A percentile compares a stretch with the other conserved stretches of the same genome.
These are phyloP conservation scores for Scheffersomyces cryptocercus DNA, from an alignment of 1,139 yeast genomes.

Conservation along the genomic window DNA sequence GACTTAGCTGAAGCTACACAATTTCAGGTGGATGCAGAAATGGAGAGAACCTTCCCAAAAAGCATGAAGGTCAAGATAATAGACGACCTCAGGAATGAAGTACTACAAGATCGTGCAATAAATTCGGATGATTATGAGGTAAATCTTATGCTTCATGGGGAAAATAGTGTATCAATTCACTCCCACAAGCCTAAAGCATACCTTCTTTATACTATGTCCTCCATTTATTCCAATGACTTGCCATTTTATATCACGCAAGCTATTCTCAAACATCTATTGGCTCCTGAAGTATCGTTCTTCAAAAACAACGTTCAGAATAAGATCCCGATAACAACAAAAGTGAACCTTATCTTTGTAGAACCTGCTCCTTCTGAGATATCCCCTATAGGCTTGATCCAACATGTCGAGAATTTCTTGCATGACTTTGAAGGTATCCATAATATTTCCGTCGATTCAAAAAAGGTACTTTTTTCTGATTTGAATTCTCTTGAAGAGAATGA, in stretches of 20 bases:
- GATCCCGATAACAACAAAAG: too few relatives aligned
- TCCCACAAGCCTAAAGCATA: slow-evolving; percentile 42
- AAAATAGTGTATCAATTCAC: slow-evolving; percentile 39
- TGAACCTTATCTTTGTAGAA: too few relatives aligned
- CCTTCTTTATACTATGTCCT: slow-evolving; percentile 40
- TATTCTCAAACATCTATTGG: slow-evolving; percentile 53
- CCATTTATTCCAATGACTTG: slow-evolving; percentile 56
- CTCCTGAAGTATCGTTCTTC: slow-evolving; percentile 37
- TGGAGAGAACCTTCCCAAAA: slow-evolving; percentile 9
- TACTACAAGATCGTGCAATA: not conserved
- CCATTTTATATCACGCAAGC: slow-evolving; percentile 65
- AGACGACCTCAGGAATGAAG: slow-evolving; percentile 14
- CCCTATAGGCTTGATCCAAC: too few relatives aligned
- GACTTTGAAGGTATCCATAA: too few relatives aligned
- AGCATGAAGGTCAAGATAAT: slow-evolving; percentile 17
- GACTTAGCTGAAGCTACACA: slow-evolving; percentile 48
- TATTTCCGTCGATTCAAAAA: too few relatives aligned
- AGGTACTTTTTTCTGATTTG: too few relatives aligned
- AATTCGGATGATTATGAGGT: slow-evolving; percentile 18
- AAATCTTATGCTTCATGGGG: slow-evolving; percentile 28
- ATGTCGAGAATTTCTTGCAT: too few relatives aligned
- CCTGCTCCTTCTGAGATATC: too few relatives aligned
- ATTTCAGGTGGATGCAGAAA: slow-evolving; percentile 35
- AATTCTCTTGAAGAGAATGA: too few relatives aligned
- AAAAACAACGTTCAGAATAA: not conserved